Evolutionary conservation across 352 stramenopile genomes (phyloP).

Genomic region (Phytophthora tentaculata): DNA sequence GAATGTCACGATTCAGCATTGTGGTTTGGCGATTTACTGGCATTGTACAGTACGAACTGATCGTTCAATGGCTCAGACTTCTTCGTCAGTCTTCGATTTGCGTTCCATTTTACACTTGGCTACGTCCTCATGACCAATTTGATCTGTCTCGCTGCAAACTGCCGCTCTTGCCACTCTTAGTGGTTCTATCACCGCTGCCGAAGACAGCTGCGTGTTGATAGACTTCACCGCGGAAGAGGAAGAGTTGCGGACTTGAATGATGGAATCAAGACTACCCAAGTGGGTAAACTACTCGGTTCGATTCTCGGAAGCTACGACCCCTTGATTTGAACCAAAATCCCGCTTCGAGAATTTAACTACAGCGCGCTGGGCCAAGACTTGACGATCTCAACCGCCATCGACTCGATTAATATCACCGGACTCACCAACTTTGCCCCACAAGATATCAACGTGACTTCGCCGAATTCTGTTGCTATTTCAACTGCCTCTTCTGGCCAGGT

Average conservation of each 20-base stretch:
- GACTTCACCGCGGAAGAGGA: slow-evolving; percentile 46
- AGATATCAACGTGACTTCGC: slow-evolving; percentile 43
- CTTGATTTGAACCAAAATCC: slow-evolving; percentile 38
- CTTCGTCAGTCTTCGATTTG: neutral
- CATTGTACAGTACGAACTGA: too few species aligned
- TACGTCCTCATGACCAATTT: slow-evolving; percentile 4
- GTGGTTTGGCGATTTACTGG: too few species aligned
- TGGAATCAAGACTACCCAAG: slow-evolving; percentile 25
- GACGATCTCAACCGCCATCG: slow-evolving; percentile 48
- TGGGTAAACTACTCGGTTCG: slow-evolving; percentile 24
- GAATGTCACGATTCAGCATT: neutral
- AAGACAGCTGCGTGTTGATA: slow-evolving; percentile 40
- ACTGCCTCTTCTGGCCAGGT: slow-evolving; percentile 43
- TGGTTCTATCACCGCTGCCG: neutral
- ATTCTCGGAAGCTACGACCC: slow-evolving; percentile 41
- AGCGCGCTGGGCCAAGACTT: slow-evolving; percentile 44
- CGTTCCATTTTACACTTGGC: neutral
- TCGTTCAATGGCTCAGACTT: neutral
- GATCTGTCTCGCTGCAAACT: neutral
- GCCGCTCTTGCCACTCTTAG: slow-evolving; percentile 8
- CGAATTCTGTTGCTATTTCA: slow-evolving; percentile 38
- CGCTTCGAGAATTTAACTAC: slow-evolving; percentile 43
- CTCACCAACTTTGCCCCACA: slow-evolving; percentile 43
- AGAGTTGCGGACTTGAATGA: slow-evolving; percentile 53
- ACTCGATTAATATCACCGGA: slow-evolving; percentile 49